Percentiles rank a stretch among this genome's conserved stretches.
phyloP scores from a whole-genome alignment of 345 rosid species.

The Alliaria petiolata region DNA sequence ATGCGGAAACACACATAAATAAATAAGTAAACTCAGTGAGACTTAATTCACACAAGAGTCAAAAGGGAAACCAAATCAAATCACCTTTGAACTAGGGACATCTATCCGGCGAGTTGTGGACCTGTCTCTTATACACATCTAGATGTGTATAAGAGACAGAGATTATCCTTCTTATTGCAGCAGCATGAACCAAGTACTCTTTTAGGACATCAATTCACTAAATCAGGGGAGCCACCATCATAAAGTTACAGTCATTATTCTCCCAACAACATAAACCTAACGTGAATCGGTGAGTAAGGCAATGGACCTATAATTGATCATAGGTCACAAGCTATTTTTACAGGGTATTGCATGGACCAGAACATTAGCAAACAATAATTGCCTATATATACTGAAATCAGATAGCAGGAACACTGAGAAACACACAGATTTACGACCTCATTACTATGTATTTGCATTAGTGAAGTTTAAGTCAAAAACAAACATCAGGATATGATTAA shows the following conservation, averaged over 20 bases:
- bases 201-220: constrained; percentile 21
- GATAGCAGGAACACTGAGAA: not conserved
- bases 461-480: not conserved
- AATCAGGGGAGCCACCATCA: not conserved
- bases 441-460: not conserved
- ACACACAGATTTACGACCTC: constrained; percentile 1
- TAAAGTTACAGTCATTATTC: not conserved
- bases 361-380: constrained; percentile 2
- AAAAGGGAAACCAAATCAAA: not conserved
- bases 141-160: constrained; percentile 20
- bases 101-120: constrained; percentile 48
- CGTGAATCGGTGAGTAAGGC: not conserved
- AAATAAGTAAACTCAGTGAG: not conserved
- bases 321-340: not conserved
- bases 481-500: not conserved
- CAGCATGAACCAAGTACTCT: constrained; percentile 21
- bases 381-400: not conserved
- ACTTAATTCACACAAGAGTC: not conserved
- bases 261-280: not conserved
- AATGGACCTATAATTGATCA: not conserved
- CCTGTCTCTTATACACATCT: not conserved
- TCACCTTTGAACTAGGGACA: constrained; percentile 87
- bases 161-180: constrained; percentile 31
- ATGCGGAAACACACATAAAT: too few relatives aligned
- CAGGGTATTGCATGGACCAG: not conserved